These are phyloP conservation scores for Emergomyces africanus DNA, from an alignment of 2,329 filamentous ascomycete species.

Conservation along the genomic window DNA sequence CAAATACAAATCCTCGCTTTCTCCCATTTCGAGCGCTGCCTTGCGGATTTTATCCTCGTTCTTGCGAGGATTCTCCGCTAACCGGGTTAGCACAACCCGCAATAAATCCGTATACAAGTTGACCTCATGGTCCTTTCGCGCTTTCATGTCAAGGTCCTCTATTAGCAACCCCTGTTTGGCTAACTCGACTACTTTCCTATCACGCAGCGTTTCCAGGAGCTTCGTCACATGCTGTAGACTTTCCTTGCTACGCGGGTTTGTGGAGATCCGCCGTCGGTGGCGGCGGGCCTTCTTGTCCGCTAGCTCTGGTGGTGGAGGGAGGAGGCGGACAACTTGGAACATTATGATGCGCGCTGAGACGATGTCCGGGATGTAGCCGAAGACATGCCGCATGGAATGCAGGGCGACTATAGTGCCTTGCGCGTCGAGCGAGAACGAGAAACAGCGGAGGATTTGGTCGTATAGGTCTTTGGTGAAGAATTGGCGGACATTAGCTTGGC, in stretches of 20 bases:
- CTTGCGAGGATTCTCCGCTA: conserved; percentile 15
- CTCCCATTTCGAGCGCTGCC: conserved; percentile 27
- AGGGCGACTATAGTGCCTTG: conserved; percentile 39
- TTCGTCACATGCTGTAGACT: conserved; percentile 33
- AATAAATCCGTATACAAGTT: conserved; percentile 31
- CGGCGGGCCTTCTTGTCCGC: conserved; percentile 24
- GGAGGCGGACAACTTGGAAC: conserved; percentile 36
- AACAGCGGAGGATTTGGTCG: conserved; percentile 39
- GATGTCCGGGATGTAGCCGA: conserved; percentile 34
- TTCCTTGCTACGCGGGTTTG: conserved; percentile 30
- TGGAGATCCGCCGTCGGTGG: conserved; percentile 23
- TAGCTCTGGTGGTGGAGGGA: conserved; percentile 19
- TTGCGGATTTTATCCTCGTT: conserved; percentile 22
- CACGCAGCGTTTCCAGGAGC: conserved; percentile 32
- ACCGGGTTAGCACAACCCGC: conserved; percentile 27
- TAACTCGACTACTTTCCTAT: conserved; percentile 22
- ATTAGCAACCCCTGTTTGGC: conserved; percentile 20
- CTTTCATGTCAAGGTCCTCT: conserved; percentile 24
- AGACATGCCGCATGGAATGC: conserved; percentile 31
- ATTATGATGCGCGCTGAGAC: conserved; percentile 36
- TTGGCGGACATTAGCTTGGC: conserved; percentile 17
- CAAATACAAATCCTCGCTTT: conserved; percentile 19
- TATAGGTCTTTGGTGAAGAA: conserved; percentile 39
- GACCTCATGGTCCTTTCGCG: conserved; percentile 29
- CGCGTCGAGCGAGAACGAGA: conserved; percentile 38